phyloP scores from a whole-genome alignment of 2,329 filamentous ascomycete species.

The Tricladium varicosporioides region DNA sequence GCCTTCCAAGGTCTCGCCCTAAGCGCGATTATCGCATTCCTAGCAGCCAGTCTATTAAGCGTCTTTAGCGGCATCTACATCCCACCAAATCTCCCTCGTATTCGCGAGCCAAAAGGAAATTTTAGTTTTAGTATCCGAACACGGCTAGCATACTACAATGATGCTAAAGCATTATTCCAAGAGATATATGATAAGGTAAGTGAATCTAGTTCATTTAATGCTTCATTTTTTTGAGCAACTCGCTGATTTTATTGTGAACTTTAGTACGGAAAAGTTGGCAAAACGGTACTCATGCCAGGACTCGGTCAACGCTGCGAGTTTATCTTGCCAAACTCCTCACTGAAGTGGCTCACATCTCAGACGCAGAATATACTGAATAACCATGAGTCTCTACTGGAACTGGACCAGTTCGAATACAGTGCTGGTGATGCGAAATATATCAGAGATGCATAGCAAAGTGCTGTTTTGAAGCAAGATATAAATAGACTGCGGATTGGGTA shows the following conservation, averaged over 20 bases:
- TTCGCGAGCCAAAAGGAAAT: slow-evolving; percentile 29
- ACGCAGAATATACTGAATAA: slow-evolving; percentile 37
- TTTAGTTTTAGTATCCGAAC: slow-evolving; percentile 34
- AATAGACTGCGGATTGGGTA: too few relatives aligned
- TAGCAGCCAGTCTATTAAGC: not conserved
- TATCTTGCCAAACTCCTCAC: slow-evolving; percentile 37
- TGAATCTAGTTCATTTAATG: not conserved
- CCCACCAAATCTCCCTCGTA: slow-evolving; percentile 26
- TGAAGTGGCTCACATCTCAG: slow-evolving; percentile 39
- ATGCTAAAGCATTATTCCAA: slow-evolving; percentile 32
- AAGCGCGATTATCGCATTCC: not conserved
- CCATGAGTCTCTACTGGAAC: slow-evolving; percentile 36
- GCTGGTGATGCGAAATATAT: slow-evolving; percentile 35
- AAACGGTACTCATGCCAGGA: slow-evolving; percentile 39
- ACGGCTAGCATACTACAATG: slow-evolving; percentile 30
- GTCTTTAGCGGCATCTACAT: slow-evolving; percentile 9
- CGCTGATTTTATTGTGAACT: not conserved
- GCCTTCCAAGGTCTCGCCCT: not conserved
- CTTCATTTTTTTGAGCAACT: not conserved
- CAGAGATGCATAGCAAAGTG: slow-evolving; percentile 36
- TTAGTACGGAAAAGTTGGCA: slow-evolving; percentile 43
- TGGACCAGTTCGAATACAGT: slow-evolving; percentile 36
- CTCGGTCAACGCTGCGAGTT: slow-evolving; percentile 39
- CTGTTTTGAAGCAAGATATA: slow-evolving; percentile 20
- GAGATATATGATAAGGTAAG: slow-evolving; percentile 34